Evolutionary conservation across 2,329 filamentous ascomycete species (phyloP).

Genomic region (Blumeria hordei): DNA sequence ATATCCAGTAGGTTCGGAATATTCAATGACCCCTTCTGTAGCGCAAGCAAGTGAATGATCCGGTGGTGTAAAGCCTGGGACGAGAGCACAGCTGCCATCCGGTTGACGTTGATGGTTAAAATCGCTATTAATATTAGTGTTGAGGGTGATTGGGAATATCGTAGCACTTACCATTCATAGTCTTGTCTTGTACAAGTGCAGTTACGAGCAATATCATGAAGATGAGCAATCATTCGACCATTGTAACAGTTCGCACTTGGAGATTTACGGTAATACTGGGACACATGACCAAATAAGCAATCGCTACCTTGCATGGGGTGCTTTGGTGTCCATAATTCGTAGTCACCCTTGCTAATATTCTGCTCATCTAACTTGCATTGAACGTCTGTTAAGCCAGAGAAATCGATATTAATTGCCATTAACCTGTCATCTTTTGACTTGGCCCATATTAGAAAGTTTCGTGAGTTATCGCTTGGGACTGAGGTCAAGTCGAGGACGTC

Average conservation of each 20-base stretch:
- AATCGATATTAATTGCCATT: constrained; percentile 68
- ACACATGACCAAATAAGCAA: constrained; percentile 80
- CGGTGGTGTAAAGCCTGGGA: constrained; percentile 43
- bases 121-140: constrained; percentile 30
- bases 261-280: constrained; percentile 80
- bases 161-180: constrained; percentile 58
- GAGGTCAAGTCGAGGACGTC: constrained; percentile 64
- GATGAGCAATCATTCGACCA: constrained; percentile 40
- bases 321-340: constrained; percentile 65
- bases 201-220: constrained; percentile 46
- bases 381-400: constrained; percentile 51
- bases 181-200: constrained; percentile 69
- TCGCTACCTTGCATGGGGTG: constrained; percentile 58
- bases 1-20: constrained; percentile 69
- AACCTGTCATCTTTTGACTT: constrained; percentile 29
- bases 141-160: background rate
- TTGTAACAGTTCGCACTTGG: constrained; percentile 61
- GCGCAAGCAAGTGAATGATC: constrained; percentile 33
- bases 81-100: constrained; percentile 54
- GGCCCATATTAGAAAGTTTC: constrained; percentile 83
- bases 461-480: constrained; percentile 65
- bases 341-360: constrained; percentile 39
- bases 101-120: constrained; percentile 74
- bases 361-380: constrained; percentile 45
- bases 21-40: constrained; percentile 43